Evolutionary conservation across 768 basidiomycete genomes (phyloP).

Genomic region (Leccinum disarticulatum): DNA sequence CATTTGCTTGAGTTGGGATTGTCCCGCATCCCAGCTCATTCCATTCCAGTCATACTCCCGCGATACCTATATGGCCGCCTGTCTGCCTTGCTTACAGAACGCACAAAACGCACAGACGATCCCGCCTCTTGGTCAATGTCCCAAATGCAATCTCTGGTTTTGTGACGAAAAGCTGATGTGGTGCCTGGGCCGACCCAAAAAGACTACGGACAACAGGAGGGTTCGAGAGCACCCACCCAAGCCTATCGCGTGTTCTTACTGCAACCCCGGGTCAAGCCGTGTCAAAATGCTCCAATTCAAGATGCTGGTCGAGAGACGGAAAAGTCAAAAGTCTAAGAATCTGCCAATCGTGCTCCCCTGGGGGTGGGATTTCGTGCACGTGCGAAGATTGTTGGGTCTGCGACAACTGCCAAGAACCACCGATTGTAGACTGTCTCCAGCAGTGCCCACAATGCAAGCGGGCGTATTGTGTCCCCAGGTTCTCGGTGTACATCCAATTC

Average conservation of each 20-base stretch:
- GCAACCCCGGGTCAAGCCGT: conserved; percentile 1
- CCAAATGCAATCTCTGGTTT: conserved; percentile 22
- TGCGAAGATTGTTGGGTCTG: conserved; percentile 18
- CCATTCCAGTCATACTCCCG: conserved; percentile 20
- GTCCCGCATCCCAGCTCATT: conserved; percentile 14
- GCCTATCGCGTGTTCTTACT: not conserved
- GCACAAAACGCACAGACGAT: not conserved
- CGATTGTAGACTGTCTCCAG: too few relatives aligned
- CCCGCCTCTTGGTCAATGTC: conserved; percentile 20
- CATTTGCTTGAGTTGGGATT: conserved; percentile 21
- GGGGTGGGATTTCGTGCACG: conserved; percentile 20
- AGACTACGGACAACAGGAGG: not conserved
- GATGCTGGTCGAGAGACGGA: conserved; percentile 20
- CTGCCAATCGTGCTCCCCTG: conserved; percentile 18
- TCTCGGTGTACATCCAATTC: too few relatives aligned
- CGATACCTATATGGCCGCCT: conserved; percentile 8
- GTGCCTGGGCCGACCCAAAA: conserved; percentile 24
- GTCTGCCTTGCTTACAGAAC: conserved; percentile 12
- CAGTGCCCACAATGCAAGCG: too few relatives aligned
- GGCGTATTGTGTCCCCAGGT: too few relatives aligned
- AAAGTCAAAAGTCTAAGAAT: conserved; percentile 3
- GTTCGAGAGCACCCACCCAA: conserved; percentile 11
- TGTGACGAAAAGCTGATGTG: conserved; percentile 18
- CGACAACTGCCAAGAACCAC: too few relatives aligned
- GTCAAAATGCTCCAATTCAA: conserved; percentile 5